phyloP scores from a whole-genome alignment of 805 yeast genomes.

The Kurtzmaniella cleridarum region DNA sequence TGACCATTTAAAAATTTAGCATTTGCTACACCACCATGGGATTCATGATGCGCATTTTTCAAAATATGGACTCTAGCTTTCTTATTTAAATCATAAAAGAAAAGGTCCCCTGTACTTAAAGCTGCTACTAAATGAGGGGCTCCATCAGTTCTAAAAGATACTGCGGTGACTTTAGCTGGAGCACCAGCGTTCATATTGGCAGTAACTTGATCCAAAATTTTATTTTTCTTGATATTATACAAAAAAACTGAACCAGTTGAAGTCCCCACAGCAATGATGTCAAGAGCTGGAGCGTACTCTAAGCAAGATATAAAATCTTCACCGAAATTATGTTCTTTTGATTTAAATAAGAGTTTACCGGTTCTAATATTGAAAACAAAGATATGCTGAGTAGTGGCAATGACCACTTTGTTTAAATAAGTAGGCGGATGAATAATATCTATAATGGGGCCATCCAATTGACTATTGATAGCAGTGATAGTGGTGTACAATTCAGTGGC shows the following conservation, averaged over 20 bases:
- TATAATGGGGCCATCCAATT: constrained; percentile 67
- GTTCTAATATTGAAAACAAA: constrained; percentile 71
- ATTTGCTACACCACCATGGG: constrained; percentile 71
- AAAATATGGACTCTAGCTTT: constrained; percentile 71
- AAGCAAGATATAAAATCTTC: constrained; percentile 54
- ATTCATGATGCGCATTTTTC: constrained; percentile 65
- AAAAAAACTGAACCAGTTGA: constrained; percentile 60
- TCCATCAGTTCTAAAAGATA: constrained; percentile 91
- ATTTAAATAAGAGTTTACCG: constrained; percentile 61
- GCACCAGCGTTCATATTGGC: constrained; percentile 38
- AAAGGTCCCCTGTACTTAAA: constrained; percentile 72
- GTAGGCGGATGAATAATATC: constrained; percentile 82
- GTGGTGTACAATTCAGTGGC: constrained; percentile 67
- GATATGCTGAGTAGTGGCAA: constrained; percentile 66
- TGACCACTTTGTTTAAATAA: constrained; percentile 79
- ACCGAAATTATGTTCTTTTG: constrained; percentile 33
- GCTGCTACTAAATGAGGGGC: constrained; percentile 78
- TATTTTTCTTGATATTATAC: constrained; percentile 64
- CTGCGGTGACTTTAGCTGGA: constrained; percentile 45
- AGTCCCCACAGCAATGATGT: constrained; percentile 74
- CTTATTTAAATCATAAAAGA: constrained; percentile 75
- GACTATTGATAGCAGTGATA: constrained; percentile 43
- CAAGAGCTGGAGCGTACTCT: constrained; percentile 83
- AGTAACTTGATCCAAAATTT: constrained; percentile 28
- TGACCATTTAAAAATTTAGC: constrained; percentile 83